Evolutionary conservation across 768 basidiomycete genomes (phyloP).

Genomic region (Multifurca ochricompacta): DNA sequence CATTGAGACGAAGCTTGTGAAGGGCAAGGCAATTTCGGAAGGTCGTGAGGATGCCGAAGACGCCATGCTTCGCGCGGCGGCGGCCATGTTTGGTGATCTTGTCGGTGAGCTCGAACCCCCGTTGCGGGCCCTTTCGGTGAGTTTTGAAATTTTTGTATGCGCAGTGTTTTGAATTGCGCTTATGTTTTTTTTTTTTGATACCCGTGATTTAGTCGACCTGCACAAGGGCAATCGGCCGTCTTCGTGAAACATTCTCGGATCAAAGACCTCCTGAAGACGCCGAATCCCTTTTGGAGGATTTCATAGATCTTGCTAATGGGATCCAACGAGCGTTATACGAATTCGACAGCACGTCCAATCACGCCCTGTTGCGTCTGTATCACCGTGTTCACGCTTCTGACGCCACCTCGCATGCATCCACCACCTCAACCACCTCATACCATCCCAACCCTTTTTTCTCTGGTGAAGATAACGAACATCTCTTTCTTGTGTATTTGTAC

Average conservation of each 20-base stretch:
- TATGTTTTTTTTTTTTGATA: background rate
- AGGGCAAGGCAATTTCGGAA: constrained; percentile 20
- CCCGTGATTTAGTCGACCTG: constrained; percentile 45
- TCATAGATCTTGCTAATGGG: constrained; percentile 51
- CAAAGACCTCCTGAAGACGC: constrained; percentile 28
- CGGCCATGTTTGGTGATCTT: constrained; percentile 68
- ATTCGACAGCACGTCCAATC: constrained; percentile 79
- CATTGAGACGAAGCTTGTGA: constrained; percentile 8
- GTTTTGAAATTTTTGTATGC: constrained; percentile 24
- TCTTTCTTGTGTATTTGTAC: constrained; percentile 90
- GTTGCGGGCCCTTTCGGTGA: constrained; percentile 62
- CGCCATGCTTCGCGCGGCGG: constrained; percentile 52
- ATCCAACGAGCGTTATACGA: constrained; percentile 62
- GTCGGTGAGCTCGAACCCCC: constrained; percentile 77
- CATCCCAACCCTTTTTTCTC: constrained; percentile 32
- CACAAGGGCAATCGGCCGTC: constrained; percentile 48
- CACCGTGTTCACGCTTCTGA: constrained; percentile 36
- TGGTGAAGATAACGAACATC: constrained; percentile 63
- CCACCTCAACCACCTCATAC: constrained; percentile 22
- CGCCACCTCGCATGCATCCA: constrained; percentile 22
- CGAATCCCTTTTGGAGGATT: constrained; percentile 48
- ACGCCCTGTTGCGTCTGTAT: constrained; percentile 74
- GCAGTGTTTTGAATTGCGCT: no score
- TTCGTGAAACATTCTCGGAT: constrained; percentile 59
- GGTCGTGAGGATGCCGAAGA: constrained; percentile 20